These are phyloP conservation scores for Sanghuangporus sanghuang DNA, from an alignment of 1,284 basidiomycete species.

Conservation along the genomic window DNA sequence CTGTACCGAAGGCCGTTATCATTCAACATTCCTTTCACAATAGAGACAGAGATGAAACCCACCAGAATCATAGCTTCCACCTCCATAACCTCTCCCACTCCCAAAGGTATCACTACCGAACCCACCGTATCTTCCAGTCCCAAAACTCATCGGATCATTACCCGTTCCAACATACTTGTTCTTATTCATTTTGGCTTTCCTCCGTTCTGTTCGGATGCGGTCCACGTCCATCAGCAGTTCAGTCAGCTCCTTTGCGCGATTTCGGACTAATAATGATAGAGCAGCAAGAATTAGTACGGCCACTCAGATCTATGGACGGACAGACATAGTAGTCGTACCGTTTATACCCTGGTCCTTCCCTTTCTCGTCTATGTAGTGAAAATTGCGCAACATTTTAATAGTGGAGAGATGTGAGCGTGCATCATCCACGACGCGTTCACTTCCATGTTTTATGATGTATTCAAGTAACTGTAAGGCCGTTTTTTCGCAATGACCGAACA, in stretches of 20 bases:
- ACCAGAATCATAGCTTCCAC: slow-evolving; percentile 29
- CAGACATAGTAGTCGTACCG: slow-evolving; percentile 41
- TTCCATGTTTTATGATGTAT: slow-evolving; percentile 97
- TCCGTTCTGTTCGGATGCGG: slow-evolving; percentile 81
- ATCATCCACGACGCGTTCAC: slow-evolving; percentile 97
- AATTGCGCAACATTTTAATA: slow-evolving; percentile 96
- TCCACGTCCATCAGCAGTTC: slow-evolving; percentile 90
- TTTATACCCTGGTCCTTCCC: slow-evolving; percentile 99
- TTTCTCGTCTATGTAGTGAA: slow-evolving; percentile 98
- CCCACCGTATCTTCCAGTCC: slow-evolving; percentile 70
- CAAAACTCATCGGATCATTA: slow-evolving; percentile 70
- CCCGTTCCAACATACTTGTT: slow-evolving; percentile 88
- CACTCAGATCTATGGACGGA: too few relatives aligned
- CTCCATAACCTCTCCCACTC: slow-evolving; percentile 36
- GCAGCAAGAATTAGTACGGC: background rate
- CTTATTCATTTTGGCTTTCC: slow-evolving; percentile 92
- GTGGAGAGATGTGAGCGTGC: slow-evolving; percentile 92
- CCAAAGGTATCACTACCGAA: slow-evolving; percentile 69
- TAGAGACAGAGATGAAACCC: slow-evolving; percentile 26
- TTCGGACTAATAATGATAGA: slow-evolving; percentile 62
- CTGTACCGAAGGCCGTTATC: background rate
- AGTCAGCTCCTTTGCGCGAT: slow-evolving; percentile 88
- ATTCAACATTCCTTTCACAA: slow-evolving; percentile 24
- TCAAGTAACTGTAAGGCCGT: slow-evolving; percentile 94
- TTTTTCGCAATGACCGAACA: background rate